These are phyloP conservation scores for Diaporthe citrichinensis DNA, from an alignment of 2,329 filamentous ascomycete species.

Conservation along the genomic window DNA sequence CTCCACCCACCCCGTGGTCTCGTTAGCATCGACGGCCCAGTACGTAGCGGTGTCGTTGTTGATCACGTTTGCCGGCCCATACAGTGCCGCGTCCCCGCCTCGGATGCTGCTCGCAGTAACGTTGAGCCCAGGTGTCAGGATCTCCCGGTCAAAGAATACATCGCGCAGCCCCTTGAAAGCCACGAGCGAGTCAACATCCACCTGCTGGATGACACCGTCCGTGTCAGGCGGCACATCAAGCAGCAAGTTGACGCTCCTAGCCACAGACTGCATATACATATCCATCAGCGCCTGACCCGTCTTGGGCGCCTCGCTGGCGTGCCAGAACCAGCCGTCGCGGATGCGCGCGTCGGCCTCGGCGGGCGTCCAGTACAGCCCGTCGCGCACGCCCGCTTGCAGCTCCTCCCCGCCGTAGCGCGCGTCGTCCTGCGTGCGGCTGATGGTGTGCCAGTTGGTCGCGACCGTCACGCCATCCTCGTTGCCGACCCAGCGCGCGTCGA, in stretches of 20 bases:
- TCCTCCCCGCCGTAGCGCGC: slow-evolving; percentile 45
- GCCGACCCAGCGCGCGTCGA: slow-evolving; percentile 51
- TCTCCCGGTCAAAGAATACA: slow-evolving; percentile 5
- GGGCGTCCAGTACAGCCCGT: slow-evolving; percentile 49
- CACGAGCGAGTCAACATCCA: slow-evolving; percentile 43
- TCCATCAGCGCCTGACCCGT: slow-evolving; percentile 45
- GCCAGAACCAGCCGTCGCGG: slow-evolving; percentile 49
- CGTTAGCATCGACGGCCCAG: not conserved
- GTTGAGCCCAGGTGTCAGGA: not conserved
- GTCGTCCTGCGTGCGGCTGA: slow-evolving; percentile 49
- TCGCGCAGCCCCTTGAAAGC: slow-evolving; percentile 46
- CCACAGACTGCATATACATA: slow-evolving; percentile 49
- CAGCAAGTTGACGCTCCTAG: slow-evolving; percentile 47
- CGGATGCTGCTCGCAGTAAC: slow-evolving; percentile 9
- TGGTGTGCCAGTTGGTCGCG: slow-evolving; percentile 49
- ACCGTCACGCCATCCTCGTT: slow-evolving; percentile 49
- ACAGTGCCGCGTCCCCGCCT: not conserved
- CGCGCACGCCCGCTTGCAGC: slow-evolving; percentile 46
- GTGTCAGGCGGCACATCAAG: slow-evolving; percentile 48
- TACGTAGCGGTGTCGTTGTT: not conserved
- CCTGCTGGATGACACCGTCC: slow-evolving; percentile 43
- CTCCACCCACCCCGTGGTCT: slow-evolving; percentile 46
- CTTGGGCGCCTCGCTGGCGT: slow-evolving; percentile 47
- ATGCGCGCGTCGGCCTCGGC: slow-evolving; percentile 49
- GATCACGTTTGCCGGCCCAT: slow-evolving; percentile 1